Evolutionary conservation across 2,329 filamentous ascomycete species (phyloP).

Genomic region (Byssoonygena ceratinophila): DNA sequence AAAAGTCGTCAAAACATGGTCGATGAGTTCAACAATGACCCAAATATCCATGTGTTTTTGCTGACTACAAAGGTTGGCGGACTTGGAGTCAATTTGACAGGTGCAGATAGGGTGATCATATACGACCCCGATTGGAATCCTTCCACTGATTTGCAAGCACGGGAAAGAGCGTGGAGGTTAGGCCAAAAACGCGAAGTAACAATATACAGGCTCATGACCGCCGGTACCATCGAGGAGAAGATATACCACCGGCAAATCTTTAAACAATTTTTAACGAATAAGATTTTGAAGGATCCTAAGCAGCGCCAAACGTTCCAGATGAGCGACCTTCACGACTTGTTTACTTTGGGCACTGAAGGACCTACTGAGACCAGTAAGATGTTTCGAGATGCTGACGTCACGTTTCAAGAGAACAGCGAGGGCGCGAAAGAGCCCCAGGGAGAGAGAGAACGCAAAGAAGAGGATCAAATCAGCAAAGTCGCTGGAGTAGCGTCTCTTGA

Average conservation of each 20-base stretch:
- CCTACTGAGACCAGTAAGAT: slow-evolving; percentile 74
- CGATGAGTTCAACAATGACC: slow-evolving; percentile 79
- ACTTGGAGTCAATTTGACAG: slow-evolving; percentile 85
- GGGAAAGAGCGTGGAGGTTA: slow-evolving; percentile 88
- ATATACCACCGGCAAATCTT: slow-evolving; percentile 98
- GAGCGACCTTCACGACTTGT: slow-evolving; percentile 82
- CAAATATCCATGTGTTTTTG: slow-evolving; percentile 73
- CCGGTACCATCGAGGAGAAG: slow-evolving; percentile 96
- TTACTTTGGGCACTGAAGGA: slow-evolving; percentile 61
- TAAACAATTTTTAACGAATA: slow-evolving; percentile 95
- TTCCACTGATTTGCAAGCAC: slow-evolving; percentile 87
- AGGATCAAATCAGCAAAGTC: slow-evolving; percentile 44
- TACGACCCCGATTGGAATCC: slow-evolving; percentile 99
- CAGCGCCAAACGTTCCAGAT: slow-evolving; percentile 85
- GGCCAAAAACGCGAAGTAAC: slow-evolving; percentile 92
- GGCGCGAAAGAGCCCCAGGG: slow-evolving; percentile 16
- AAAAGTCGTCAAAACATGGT: slow-evolving; percentile 81
- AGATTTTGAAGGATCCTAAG: slow-evolving; percentile 87
- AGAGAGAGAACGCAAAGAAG: slow-evolving; percentile 24
- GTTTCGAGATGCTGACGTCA: slow-evolving; percentile 78
- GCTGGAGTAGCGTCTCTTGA: slow-evolving; percentile 55
- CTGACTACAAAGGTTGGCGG: slow-evolving; percentile 94
- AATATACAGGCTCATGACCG: slow-evolving; percentile 95
- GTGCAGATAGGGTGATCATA: slow-evolving; percentile 91
- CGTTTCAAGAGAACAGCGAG: slow-evolving; percentile 39